Conservation (phyloP, 129 eudicot genomes). For the Erigeron canadensis region DNA sequence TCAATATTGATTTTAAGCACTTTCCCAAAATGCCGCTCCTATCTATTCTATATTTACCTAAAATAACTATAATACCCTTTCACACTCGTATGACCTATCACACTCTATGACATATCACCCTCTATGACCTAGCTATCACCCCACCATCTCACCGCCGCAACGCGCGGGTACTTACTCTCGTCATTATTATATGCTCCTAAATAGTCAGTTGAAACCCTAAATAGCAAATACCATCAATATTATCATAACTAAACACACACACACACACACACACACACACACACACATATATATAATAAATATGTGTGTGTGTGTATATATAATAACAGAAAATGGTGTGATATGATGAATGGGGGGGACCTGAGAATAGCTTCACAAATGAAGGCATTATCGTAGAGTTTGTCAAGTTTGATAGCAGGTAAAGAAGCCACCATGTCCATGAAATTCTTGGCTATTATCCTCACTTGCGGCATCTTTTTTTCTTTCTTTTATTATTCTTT, state of each 20-base stretch:
- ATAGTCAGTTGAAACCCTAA: background rate
- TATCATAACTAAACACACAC: background rate
- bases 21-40: background rate
- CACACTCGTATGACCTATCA: too few species aligned
- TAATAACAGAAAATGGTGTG: background rate
- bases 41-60: too few species aligned
- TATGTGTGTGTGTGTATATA: background rate
- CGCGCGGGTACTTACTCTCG: too few species aligned
- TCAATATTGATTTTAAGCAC: background rate
- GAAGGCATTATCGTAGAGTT: slow-evolving; percentile 71
- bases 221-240: background rate
- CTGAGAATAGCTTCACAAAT: slow-evolving; percentile 97
- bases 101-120: too few species aligned
- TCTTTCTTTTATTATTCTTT: slow-evolving; percentile 25
- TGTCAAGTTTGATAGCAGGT: slow-evolving; percentile 89
- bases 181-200: too few species aligned
- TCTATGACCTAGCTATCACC: too few species aligned
- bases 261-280: background rate
- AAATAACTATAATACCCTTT: too few species aligned
- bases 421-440: slow-evolving; percentile 98
- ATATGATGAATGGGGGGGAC: slow-evolving; percentile 28
- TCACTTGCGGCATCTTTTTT: slow-evolving; percentile 79
- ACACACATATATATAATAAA: background rate
- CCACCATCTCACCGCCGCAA: too few species aligned
- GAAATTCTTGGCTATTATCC: slow-evolving; percentile 79